Conservation (phyloP, 768 basidiomycete genomes). For the Boletellus sp. region DNA sequence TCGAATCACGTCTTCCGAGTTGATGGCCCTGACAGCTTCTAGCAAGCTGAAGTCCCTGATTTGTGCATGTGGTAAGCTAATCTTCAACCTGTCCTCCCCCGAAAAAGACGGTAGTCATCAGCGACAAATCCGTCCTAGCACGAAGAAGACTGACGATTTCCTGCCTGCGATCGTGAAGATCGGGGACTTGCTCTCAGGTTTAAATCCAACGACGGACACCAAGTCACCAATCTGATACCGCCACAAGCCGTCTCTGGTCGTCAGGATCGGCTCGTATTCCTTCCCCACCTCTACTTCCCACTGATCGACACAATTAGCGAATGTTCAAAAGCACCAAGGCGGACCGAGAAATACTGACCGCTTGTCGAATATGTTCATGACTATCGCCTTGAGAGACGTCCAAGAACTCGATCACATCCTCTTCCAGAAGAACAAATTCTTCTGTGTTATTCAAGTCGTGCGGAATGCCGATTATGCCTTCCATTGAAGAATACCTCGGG, state of each 20-base stretch:
- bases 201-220: conserved; percentile 16
- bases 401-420: conserved; percentile 18
- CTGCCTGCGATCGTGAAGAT: conserved; percentile 15
- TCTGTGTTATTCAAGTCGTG: conserved; percentile 3
- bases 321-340: background rate
- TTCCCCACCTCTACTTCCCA: conserved; percentile 18
- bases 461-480: conserved; percentile 1
- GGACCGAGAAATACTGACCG: conserved; percentile 6
- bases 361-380: conserved; percentile 13
- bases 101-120: background rate
- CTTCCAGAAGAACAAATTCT: conserved; percentile 2
- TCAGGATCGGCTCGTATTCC: conserved; percentile 19
- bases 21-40: background rate
- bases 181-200: conserved; percentile 2
- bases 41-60: conserved; percentile 13
- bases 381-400: conserved; percentile 10
- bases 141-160: conserved; percentile 12
- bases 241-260: conserved; percentile 23
- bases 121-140: no score
- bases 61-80: conserved; percentile 4
- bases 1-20: background rate
- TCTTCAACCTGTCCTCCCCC: background rate
- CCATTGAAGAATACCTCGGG: conserved; percentile 11
- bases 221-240: conserved; percentile 21
- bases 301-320: conserved; percentile 5